These are phyloP conservation scores for Quercus tomentella DNA, from an alignment of 331 rosid genomes.

Conservation along the genomic window DNA sequence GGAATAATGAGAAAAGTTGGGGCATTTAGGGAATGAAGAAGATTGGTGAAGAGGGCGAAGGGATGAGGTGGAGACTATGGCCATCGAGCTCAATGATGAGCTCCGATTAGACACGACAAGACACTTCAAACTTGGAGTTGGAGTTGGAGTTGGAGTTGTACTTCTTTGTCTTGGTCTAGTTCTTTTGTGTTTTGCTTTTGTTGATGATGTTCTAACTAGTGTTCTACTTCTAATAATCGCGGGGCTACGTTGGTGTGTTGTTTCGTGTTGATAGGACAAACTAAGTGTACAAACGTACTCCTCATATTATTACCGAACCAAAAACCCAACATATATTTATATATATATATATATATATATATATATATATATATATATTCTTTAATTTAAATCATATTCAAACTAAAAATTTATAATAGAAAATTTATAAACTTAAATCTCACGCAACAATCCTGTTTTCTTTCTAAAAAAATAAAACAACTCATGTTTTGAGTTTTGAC, in stretches of 20 bases:
- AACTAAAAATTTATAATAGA: too few species aligned
- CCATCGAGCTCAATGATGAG: conserved; percentile 9
- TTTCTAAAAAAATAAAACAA: too few species aligned
- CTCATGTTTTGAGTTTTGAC: too few species aligned
- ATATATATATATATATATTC: too few species aligned
- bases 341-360: too few species aligned
- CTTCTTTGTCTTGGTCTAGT: too few species aligned
- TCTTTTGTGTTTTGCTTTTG: too few species aligned
- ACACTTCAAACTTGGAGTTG: neutral
- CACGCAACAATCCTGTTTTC: too few species aligned
- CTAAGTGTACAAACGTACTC: neutral
- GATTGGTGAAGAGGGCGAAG: conserved; percentile 32
- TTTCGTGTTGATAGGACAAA: neutral
- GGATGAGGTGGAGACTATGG: conserved; percentile 23
- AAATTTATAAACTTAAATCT: too few species aligned
- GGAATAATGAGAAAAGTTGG: conserved; percentile 23
- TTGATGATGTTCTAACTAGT: neutral
- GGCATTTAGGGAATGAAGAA: conserved; percentile 25
- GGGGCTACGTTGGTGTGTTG: neutral
- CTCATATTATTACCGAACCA: neutral
- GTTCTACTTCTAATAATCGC: neutral
- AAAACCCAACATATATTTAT: rapidly evolving
- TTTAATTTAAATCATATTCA: too few species aligned
- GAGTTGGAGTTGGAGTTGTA: too few species aligned
- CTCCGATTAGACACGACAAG: too few species aligned